phyloP scores from a whole-genome alignment of 2,329 filamentous ascomycete genomes.

The Cadophora luteo-olivacea region DNA sequence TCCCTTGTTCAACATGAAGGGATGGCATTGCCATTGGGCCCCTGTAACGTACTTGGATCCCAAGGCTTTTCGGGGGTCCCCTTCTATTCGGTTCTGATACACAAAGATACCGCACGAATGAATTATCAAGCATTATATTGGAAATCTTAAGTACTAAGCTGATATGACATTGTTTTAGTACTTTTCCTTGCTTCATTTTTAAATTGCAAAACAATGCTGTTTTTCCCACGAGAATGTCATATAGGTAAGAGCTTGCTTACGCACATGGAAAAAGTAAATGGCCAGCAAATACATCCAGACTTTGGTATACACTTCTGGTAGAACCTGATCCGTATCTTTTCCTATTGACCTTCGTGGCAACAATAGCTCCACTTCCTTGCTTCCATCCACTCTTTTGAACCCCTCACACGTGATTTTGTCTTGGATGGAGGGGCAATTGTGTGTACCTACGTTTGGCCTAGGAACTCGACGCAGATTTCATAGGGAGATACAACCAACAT shows the following conservation, averaged over 20 bases:
- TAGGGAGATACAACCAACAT: neutral
- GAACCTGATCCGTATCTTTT: neutral
- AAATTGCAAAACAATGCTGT: neutral
- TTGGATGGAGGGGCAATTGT: neutral
- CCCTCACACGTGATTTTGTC: slow-evolving; percentile 7
- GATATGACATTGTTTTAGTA: neutral
- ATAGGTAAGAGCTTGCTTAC: neutral
- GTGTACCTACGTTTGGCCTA: neutral
- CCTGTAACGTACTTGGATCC: neutral
- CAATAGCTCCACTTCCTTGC: neutral
- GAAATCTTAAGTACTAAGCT: neutral
- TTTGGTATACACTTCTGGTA: neutral
- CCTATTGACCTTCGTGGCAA: neutral
- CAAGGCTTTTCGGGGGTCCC: neutral
- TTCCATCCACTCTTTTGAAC: neutral
- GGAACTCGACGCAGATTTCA: neutral
- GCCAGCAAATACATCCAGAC: neutral
- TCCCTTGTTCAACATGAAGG: neutral
- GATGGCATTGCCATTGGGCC: neutral
- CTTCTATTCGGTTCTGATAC: slow-evolving; percentile 17
- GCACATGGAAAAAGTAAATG: neutral
- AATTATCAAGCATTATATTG: neutral
- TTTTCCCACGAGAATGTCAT: neutral
- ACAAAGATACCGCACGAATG: slow-evolving; percentile 11
- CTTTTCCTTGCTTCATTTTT: neutral